Evolutionary conservation across 371 early-diverging fungal genomes (phyloP).

Genomic region (Mortierella polycephala): DNA sequence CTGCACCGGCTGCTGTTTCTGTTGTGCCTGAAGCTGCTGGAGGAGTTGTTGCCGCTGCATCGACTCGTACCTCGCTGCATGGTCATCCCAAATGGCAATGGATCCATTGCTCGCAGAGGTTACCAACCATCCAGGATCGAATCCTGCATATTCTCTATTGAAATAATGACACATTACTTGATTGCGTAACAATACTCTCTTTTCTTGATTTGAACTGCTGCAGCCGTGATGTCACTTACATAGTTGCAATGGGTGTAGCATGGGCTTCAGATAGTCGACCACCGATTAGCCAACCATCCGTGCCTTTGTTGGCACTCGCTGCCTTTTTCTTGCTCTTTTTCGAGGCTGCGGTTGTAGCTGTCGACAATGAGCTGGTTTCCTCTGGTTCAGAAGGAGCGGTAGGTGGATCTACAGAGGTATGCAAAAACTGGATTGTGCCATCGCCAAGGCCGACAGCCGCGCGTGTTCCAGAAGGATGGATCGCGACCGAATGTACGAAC

Average conservation of each 20-base stretch:
- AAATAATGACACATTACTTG: not conserved
- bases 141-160: slow-evolving; percentile 38
- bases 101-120: slow-evolving; percentile 44
- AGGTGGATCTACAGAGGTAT: slow-evolving; percentile 32
- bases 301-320: slow-evolving; percentile 16
- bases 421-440: slow-evolving; percentile 46
- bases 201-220: not conserved
- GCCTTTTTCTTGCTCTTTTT: slow-evolving; percentile 41
- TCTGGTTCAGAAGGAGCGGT: slow-evolving; percentile 12
- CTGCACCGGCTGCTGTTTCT: not conserved
- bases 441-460: slow-evolving; percentile 48
- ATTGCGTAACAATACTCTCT: not conserved
- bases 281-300: slow-evolving; percentile 34
- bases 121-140: slow-evolving; percentile 32
- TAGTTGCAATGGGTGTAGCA: slow-evolving; percentile 26
- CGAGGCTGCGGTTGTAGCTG: not conserved
- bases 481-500: slow-evolving; percentile 45
- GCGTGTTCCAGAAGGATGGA: slow-evolving; percentile 46
- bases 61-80: slow-evolving; percentile 22
- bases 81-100: slow-evolving; percentile 47
- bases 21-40: not conserved
- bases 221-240: slow-evolving; percentile 21
- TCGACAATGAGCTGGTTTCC: not conserved
- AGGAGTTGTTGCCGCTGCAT: slow-evolving; percentile 11
- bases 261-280: slow-evolving; percentile 39